Base-by-base conservation (phyloP, 1,139 yeast species). In the Candida dubliniensis region DNA sequence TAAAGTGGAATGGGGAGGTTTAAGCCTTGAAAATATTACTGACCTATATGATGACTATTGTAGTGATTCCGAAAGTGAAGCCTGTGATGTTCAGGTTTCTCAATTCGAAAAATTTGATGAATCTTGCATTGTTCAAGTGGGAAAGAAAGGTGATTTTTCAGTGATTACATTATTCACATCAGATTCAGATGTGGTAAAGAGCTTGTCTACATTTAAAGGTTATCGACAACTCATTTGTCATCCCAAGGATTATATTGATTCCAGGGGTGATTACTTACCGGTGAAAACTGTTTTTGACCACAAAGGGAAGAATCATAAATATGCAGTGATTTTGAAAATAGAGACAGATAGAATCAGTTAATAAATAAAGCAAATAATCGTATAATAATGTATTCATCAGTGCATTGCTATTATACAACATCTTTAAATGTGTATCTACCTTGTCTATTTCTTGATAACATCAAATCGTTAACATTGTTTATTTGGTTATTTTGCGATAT, bases 1-100 rank as follows among this genome's bases (percentile, higher is more conserved):
- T 0, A 58, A 61, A 11, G 77, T 86, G 14, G 98, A 91, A 65
- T 88, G 96, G 95, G 79, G 87, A 34, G 91, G 90, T 1, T 53
- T 76, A 5, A 61, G 79, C 7, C 79, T 68, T 52, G 71, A 71
- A 46, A 63, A 66, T 27, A 40, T 66, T 3, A 62, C 57, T 2
- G 64, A 59, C 2, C 57, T 67, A 57, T 69, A 74, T 42, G 78
- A 73, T 32, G 76, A 75, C 40, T 75, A 71, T 24, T 76, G 68
- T 10, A 69, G 61, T 13, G 71, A 64, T 18, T 66, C 58, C 6
- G 50, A 43, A 4, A 46, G 43, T 23, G 44, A 40, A 29, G 38
- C 23, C 33, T 37, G 34, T 2, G 24, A 10, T 23, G 36, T 5
- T 12, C 13, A 24, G 5, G 25, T 12, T 12, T 4, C 18, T 11